Evolutionary conservation across 2,329 filamentous ascomycete genomes (phyloP).

Genomic region (Herpotrichia juniperi): DNA sequence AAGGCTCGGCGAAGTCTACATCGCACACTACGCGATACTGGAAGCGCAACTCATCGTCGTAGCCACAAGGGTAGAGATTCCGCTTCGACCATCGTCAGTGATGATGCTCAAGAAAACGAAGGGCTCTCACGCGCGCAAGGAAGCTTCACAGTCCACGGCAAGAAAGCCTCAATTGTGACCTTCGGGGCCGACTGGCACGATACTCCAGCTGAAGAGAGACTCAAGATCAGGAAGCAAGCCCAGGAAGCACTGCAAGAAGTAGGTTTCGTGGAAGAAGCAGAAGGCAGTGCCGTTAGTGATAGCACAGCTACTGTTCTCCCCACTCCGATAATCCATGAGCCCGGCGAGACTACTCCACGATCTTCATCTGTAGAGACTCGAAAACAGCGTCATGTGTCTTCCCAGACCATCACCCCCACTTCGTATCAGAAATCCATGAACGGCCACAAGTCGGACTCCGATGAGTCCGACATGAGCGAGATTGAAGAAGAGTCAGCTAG

Average conservation of each 20-base stretch:
- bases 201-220: slow-evolving; percentile 44
- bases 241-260: slow-evolving; percentile 37
- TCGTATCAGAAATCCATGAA: slow-evolving; percentile 32
- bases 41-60: slow-evolving; percentile 67
- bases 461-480: slow-evolving; percentile 39
- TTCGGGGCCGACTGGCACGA: slow-evolving; percentile 90
- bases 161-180: slow-evolving; percentile 97
- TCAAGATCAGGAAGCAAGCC: slow-evolving; percentile 46
- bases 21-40: slow-evolving; percentile 81
- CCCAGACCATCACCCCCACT: slow-evolving; percentile 42
- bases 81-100: slow-evolving; percentile 61
- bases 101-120: slow-evolving; percentile 61
- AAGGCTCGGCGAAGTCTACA: slow-evolving; percentile 87
- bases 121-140: slow-evolving; percentile 79
- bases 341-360: slow-evolving; percentile 29
- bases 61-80: slow-evolving; percentile 80
- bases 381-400: slow-evolving; percentile 43
- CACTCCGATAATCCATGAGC: slow-evolving; percentile 17
- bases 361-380: slow-evolving; percentile 30
- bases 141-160: slow-evolving; percentile 95
- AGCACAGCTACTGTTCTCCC: slow-evolving; percentile 27
- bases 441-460: slow-evolving; percentile 26
- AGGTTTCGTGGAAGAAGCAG: slow-evolving; percentile 31
- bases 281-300: slow-evolving; percentile 31
- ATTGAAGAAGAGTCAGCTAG: slow-evolving; percentile 36